Evolutionary conservation across 495 filamentous ascomycete genomes (phyloP).

Genomic region (Lentithecium fluviatile): DNA sequence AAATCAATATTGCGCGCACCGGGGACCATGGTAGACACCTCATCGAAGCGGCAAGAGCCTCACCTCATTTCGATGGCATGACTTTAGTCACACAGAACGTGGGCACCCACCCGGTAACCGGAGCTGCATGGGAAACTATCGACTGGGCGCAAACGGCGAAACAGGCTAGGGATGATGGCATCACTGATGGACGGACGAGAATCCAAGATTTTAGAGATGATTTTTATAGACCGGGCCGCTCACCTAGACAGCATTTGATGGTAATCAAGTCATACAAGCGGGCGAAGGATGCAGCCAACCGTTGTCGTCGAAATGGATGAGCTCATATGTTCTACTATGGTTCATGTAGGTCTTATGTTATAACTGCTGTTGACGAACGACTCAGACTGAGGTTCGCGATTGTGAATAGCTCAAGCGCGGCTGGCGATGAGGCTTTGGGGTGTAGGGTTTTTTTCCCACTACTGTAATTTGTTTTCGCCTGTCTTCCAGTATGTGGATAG

Average conservation of each 20-base stretch:
- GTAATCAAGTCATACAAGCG: background rate
- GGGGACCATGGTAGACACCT: slow-evolving; percentile 7
- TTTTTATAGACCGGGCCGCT: background rate
- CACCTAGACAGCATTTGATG: background rate
- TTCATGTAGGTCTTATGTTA: too few relatives aligned
- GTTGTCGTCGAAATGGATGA: too few relatives aligned
- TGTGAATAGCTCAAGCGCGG: too few relatives aligned
- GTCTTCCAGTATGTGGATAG: too few relatives aligned
- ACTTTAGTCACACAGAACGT: background rate
- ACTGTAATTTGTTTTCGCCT: too few relatives aligned
- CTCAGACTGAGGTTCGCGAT: too few relatives aligned
- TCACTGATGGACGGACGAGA: background rate
- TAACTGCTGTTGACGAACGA: too few relatives aligned
- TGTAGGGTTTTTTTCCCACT: too few relatives aligned
- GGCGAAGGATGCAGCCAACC: too few relatives aligned
- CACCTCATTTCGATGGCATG: background rate
- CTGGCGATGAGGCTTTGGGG: too few relatives aligned
- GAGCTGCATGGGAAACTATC: background rate
- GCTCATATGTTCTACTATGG: too few relatives aligned
- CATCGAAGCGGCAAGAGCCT: slow-evolving; percentile 4
- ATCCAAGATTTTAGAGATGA: background rate
- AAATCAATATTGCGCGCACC: slow-evolving; percentile 12
- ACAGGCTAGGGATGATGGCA: background rate
- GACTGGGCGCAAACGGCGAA: slow-evolving; percentile 6
- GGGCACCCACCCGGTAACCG: slow-evolving; percentile 1